Evolutionary conservation across 2,329 filamentous ascomycete genomes (phyloP).

Genomic region (Diaporthe sp.): DNA sequence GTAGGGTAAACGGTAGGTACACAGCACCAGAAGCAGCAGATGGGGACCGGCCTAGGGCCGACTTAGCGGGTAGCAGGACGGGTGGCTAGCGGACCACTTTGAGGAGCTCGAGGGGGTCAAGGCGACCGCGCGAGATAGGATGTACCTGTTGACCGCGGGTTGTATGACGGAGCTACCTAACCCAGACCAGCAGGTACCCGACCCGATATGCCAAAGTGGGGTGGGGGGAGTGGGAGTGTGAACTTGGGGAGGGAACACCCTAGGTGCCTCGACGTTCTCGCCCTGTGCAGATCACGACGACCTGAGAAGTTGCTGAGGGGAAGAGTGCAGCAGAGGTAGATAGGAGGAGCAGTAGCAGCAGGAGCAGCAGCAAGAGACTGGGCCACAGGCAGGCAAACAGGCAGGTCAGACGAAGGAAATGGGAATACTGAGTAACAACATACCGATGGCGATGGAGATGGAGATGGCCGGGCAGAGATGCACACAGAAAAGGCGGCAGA

Average conservation of each 20-base stretch:
- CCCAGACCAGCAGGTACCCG: constrained; percentile 19
- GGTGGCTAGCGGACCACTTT: constrained; percentile 15
- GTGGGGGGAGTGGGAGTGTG: constrained; percentile 8
- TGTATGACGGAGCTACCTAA: constrained; percentile 12
- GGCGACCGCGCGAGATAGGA: constrained; percentile 14
- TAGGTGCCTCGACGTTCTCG: not conserved
- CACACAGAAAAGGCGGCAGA: not conserved
- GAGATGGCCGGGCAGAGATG: not conserved
- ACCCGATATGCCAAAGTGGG: constrained; percentile 17
- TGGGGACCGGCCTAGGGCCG: constrained; percentile 9
- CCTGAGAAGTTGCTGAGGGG: not conserved
- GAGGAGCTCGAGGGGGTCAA: constrained; percentile 25
- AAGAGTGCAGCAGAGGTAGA: not conserved
- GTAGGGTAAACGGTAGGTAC: constrained; percentile 5
- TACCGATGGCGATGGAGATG: not conserved
- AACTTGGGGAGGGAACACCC: not conserved
- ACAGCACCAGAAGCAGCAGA: not conserved
- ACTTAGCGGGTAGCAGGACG: constrained; percentile 30
- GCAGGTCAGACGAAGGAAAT: not conserved
- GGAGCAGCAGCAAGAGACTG: not conserved
- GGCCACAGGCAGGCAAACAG: not conserved
- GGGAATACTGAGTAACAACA: not conserved
- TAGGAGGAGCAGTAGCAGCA: too few species aligned
- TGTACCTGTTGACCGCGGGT: constrained; percentile 17
- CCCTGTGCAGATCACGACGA: constrained; percentile 17